Evolutionary conservation across 2,329 filamentous ascomycete species (phyloP).

Genomic region (Mycosphaerelloides madeirae): DNA sequence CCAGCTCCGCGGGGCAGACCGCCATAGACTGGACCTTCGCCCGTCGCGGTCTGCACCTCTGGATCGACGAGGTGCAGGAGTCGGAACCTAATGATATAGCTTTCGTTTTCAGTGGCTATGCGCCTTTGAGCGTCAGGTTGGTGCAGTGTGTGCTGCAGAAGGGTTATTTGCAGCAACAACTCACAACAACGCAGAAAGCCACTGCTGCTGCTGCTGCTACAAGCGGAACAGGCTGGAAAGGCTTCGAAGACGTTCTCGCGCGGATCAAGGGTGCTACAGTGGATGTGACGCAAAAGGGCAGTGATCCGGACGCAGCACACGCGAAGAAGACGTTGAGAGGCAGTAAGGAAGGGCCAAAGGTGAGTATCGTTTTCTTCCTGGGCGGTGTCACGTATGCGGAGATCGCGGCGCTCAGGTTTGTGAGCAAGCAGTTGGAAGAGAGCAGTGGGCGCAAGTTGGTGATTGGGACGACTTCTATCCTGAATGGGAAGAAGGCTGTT

Average conservation of each 20-base stretch:
- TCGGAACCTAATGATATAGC: conserved; percentile 89
- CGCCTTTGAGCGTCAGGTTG: conserved; percentile 82
- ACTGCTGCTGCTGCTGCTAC: conserved; percentile 19
- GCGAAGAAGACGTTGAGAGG: conserved; percentile 79
- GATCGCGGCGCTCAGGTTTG: conserved; percentile 86
- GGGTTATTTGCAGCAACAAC: conserved; percentile 63
- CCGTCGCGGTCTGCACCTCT: conserved; percentile 78
- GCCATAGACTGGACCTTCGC: conserved; percentile 77
- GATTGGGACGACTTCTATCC: conserved; percentile 86
- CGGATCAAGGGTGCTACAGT: conserved; percentile 85
- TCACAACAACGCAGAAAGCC: conserved; percentile 37
- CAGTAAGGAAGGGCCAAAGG: conserved; percentile 58
- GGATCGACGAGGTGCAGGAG: conserved; percentile 95
- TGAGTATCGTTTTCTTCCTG: conserved; percentile 91
- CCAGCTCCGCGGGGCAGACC: conserved; percentile 50
- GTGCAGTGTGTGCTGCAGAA: conserved; percentile 94
- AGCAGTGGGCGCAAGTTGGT: conserved; percentile 69
- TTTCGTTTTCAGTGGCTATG: conserved; percentile 98
- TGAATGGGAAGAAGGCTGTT: conserved; percentile 87
- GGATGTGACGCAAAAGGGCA: conserved; percentile 84
- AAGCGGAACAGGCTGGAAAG: conserved; percentile 75
- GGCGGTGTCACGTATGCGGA: conserved; percentile 97
- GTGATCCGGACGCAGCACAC: conserved; percentile 79
- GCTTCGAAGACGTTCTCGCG: conserved; percentile 88
- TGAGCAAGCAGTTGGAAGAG: conserved; percentile 68